phyloP scores from a whole-genome alignment of 1,139 yeast species.

The Nematodospora anomalae region DNA sequence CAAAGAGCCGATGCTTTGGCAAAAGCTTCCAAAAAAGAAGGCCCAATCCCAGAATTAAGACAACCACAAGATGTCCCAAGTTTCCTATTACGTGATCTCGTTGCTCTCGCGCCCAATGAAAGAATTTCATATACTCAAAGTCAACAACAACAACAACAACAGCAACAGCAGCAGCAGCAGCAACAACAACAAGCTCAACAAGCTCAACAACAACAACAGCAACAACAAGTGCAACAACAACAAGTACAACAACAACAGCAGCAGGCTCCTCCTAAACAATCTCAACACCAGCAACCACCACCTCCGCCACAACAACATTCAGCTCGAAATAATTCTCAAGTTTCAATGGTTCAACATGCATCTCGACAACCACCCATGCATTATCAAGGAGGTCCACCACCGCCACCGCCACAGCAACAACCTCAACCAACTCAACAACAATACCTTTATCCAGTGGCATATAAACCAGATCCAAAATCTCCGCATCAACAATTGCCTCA shows the following conservation, averaged over 20 bases:
- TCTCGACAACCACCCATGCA: constrained; percentile 9
- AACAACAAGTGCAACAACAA: constrained; percentile 13
- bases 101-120: constrained; percentile 44
- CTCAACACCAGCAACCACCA: constrained; percentile 14
- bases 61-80: constrained; percentile 54
- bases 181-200: constrained; percentile 11
- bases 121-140: constrained; percentile 40
- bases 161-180: constrained; percentile 10
- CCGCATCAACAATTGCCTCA: constrained; percentile 24
- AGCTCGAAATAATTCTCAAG: constrained; percentile 6
- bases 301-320: constrained; percentile 13
- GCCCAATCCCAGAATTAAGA: constrained; percentile 44
- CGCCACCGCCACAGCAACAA: constrained; percentile 12
- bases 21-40: constrained; percentile 43
- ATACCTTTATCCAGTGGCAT: constrained; percentile 21
- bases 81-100: constrained; percentile 46
- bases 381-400: constrained; percentile 8
- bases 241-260: constrained; percentile 16
- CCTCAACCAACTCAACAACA: constrained; percentile 5
- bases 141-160: constrained; percentile 14
- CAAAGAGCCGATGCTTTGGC: constrained; percentile 42
- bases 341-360: constrained; percentile 9
- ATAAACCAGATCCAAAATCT: constrained; percentile 21
- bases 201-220: constrained; percentile 10
- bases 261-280: constrained; percentile 17